These are phyloP conservation scores for Blastobotrys apis DNA, from an alignment of 1,139 yeast species.

Conservation along the genomic window DNA sequence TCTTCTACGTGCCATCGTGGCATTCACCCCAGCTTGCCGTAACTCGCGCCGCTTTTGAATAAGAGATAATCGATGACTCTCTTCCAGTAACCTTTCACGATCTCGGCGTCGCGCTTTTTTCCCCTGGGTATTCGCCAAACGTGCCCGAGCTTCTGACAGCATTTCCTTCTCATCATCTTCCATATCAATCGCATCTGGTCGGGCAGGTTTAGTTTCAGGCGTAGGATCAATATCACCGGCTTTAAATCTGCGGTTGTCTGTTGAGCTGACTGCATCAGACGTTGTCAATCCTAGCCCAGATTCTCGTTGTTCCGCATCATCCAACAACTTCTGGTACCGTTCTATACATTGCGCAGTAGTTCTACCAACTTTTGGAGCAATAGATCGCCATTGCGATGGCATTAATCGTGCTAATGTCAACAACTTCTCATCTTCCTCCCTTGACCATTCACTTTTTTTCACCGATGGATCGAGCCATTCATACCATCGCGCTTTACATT, in stretches of 20 bases:
- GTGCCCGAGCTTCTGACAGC: constrained; percentile 89
- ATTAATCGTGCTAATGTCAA: constrained; percentile 61
- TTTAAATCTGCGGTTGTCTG: constrained; percentile 28
- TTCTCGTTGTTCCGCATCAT: constrained; percentile 44
- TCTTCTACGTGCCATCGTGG: constrained; percentile 51
- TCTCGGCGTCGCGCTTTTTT: constrained; percentile 90
- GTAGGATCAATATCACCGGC: constrained; percentile 60
- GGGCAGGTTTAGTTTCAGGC: constrained; percentile 80
- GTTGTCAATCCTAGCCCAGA: constrained; percentile 43
- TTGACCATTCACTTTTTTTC: constrained; percentile 61
- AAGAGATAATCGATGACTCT: constrained; percentile 67
- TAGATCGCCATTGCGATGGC: constrained; percentile 94
- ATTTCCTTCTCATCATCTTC: constrained; percentile 89
- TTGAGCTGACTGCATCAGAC: constrained; percentile 46
- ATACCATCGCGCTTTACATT: constrained; percentile 89
- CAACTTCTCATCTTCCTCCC: constrained; percentile 72
- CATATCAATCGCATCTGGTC: constrained; percentile 73
- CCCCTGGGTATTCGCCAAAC: constrained; percentile 90
- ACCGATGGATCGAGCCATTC: constrained; percentile 82
- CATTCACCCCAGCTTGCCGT: constrained; percentile 76
- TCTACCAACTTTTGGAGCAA: constrained; percentile 73
- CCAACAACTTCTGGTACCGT: constrained; percentile 73
- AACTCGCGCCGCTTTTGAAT: constrained; percentile 80
- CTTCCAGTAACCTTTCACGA: constrained; percentile 75
- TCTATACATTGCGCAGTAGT: constrained; percentile 90